Evolutionary conservation across 768 basidiomycete genomes (phyloP).

Genomic region (Serendipita sp.): DNA sequence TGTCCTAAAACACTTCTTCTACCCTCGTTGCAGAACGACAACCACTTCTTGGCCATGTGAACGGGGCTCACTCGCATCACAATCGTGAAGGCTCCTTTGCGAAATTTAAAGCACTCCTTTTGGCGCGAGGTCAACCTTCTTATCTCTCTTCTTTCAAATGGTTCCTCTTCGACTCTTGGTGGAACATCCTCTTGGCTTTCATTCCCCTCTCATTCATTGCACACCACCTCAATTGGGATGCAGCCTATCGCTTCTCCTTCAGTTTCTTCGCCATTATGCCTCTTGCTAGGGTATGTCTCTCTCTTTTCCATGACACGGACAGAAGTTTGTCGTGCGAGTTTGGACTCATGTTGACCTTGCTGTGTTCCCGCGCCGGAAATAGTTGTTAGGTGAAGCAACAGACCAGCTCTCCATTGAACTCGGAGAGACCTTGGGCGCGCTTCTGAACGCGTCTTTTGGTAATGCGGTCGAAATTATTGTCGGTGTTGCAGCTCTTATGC

Average conservation of each 20-base stretch:
- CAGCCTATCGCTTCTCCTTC: conserved; percentile 52
- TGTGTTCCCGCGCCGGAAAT: background rate
- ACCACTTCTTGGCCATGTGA: background rate
- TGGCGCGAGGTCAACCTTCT: background rate
- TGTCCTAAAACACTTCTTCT: too few species aligned
- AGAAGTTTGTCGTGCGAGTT: background rate
- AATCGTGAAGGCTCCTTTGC: background rate
- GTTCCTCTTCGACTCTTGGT: conserved; percentile 28
- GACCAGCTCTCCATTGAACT: conserved; percentile 64
- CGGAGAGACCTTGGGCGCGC: conserved; percentile 72
- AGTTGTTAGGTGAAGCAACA: conserved; percentile 68
- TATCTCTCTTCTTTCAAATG: conserved; percentile 16
- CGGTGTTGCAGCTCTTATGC: conserved; percentile 65
- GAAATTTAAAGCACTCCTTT: background rate
- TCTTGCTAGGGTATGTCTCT: conserved; percentile 54
- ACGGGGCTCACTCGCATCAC: background rate
- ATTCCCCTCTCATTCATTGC: conserved; percentile 57
- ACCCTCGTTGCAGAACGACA: background rate
- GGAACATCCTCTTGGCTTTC: conserved; percentile 65
- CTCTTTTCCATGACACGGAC: background rate
- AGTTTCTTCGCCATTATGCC: conserved; percentile 76
- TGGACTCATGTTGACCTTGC: background rate
- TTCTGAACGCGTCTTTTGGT: conserved; percentile 51
- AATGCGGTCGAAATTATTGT: conserved; percentile 62
- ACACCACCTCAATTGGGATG: conserved; percentile 58